Evolutionary conservation across 495 filamentous ascomycete genomes (phyloP), one percentile per base, ranked within the genome.

Genomic region (Xylaria grammica): DNA sequence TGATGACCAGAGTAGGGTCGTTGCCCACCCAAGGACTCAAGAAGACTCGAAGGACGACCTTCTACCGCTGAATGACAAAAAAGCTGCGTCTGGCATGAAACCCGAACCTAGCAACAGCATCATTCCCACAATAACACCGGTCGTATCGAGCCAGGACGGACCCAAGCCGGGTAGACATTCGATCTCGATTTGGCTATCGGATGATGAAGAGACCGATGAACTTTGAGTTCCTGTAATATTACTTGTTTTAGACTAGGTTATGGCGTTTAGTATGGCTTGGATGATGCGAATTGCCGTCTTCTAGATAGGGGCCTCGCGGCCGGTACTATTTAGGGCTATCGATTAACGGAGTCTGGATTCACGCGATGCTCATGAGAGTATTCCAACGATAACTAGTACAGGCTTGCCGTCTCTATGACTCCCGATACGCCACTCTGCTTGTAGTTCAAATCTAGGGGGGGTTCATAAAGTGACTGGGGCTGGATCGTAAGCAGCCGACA

Each of bases 181-280:
- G 22, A 60, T 55, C 58, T 42, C 67, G 13, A 74, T 74, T 11
- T 74, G 65, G 67, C 6, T 72, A 15, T 69, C 67, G 0, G 72
- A 72, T 52, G 68, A 68, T 53, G 70, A 67, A 26, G 69, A 72
- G 42, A 67, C 63, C 42, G 72, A 74, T 29, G 72, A 74, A 54
- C 45, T 74, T 45, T 74, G 53, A 64, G 49, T 50, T 55, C 6
- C 57, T 36, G 29, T 32, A 34, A 22, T 32, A 32, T 57, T 13
- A 27, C 6, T 29, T 6, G 9, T 44, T 15, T 51, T 27, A 3
- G 32, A 29, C 42, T 22, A 30, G 26, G 27, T 22, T 50, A 27
- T 30, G 19, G 27, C 20, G 10, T 24, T 22, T 22, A 30, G 10
- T 27, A 42, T 15, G 27, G 42, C 19, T 7, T 36, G 3, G 44